Evolutionary conservation across 768 basidiomycete species (phyloP), one percentile per base, ranked within the genome.

Genomic region (Lanmaoa pseudosensibilis): DNA sequence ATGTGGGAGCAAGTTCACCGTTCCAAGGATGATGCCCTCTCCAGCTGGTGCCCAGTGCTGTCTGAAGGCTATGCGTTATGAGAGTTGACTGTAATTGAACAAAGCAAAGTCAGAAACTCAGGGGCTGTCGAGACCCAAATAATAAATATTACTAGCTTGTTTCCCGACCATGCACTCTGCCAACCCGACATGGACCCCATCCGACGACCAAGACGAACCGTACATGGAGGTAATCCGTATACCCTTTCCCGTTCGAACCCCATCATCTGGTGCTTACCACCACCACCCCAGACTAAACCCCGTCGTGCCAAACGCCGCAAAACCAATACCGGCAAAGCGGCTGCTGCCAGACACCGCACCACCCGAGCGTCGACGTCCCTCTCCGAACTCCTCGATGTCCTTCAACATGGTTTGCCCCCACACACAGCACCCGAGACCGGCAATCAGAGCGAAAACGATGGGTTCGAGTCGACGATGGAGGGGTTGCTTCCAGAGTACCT

Each of bases 391-490:
- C 49, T 63, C 18, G 59, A 67, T 2, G 25, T 46, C 23, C 70
- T 71, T 36, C 63, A 56, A 39, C 52, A 50, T 4, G 63, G 59
- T 38, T 18, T 51, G 21, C 25, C 41, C 10, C 34, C 55, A 23
- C 30, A 21, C 13, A 1, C 48, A 13, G 18, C 44, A 1, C 6
- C 3, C 4, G 52, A 44, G 30, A 30, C 2, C 18, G 47, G 41
- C 33, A 21, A n/a, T 39, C 33, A 44, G 21, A 49, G 39, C 30
- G 48, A 52, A 37, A 46, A 45, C 37, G 59, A 55, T 34, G 66
- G 72, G 6, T 77, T 78, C 56, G 78, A 78, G 38, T 51, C 64
- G 13, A 58, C 65, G 27, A 72, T 78, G 41, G 68, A 70, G 23
- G 49, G 52, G 6, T 41, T 74, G 6, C 64, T 78, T 19, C 67